These are phyloP conservation scores for Saccharomycopsis javanensis DNA, from an alignment of 805 yeast species.

Conservation along the genomic window DNA sequence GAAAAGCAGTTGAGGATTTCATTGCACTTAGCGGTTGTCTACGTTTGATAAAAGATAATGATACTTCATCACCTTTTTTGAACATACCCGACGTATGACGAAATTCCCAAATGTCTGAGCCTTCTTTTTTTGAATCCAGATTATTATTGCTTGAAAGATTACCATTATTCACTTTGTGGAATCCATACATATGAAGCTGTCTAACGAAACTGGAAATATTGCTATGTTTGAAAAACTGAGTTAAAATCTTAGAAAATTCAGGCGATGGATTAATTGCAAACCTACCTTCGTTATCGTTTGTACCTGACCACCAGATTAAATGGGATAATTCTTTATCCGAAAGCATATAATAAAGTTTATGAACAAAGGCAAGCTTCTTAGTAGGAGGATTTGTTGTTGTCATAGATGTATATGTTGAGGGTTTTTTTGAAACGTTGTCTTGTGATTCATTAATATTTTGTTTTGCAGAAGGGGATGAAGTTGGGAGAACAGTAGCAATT, in stretches of 20 bases:
- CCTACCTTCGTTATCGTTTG: slow-evolving; percentile 36
- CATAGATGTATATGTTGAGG: too few species aligned
- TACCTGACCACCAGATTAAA: slow-evolving; percentile 52
- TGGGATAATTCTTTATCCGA: slow-evolving; percentile 42
- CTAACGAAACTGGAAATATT: slow-evolving; percentile 90
- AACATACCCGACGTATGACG: slow-evolving; percentile 73
- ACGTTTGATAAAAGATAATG: slow-evolving; percentile 67
- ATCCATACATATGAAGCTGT: slow-evolving; percentile 93
- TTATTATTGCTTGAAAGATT: background rate
- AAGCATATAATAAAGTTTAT: slow-evolving; percentile 54
- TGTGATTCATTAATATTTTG: background rate
- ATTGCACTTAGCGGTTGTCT: slow-evolving; percentile 36
- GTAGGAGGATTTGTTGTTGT: background rate
- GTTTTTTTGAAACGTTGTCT: background rate
- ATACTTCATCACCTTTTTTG: slow-evolving; percentile 69
- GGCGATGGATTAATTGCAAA: slow-evolving; percentile 58
- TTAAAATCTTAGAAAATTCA: slow-evolving; percentile 50
- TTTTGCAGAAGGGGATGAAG: background rate
- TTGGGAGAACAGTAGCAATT: background rate
- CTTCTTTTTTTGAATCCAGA: background rate
- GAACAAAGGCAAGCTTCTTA: slow-evolving; percentile 49
- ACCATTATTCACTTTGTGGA: slow-evolving; percentile 54
- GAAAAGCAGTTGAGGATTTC: slow-evolving; percentile 5
- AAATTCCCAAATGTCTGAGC: slow-evolving; percentile 63
- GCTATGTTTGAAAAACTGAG: slow-evolving; percentile 85